phyloP scores from a whole-genome alignment of 805 yeast genomes.

The Ogataea methanolica region DNA sequence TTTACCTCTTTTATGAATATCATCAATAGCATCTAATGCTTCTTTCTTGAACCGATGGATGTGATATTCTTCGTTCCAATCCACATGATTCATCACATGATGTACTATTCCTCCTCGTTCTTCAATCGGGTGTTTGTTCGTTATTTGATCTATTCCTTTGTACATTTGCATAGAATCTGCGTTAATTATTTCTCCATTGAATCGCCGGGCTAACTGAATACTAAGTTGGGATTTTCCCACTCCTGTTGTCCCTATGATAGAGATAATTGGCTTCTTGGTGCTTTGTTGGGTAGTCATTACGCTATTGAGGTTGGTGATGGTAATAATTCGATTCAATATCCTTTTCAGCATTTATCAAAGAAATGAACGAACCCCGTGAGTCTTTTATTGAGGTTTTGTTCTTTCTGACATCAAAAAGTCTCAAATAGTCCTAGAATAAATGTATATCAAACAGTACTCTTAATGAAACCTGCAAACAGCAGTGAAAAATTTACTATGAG shows the following conservation, averaged over 20 bases:
- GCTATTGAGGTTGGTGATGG: background rate
- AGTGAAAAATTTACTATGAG: too few species aligned
- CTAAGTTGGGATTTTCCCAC: constrained; percentile 91
- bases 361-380: background rate
- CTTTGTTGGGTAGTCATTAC: background rate
- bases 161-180: constrained; percentile 98
- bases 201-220: constrained; percentile 68
- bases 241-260: constrained; percentile 79
- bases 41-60: constrained; percentile 76
- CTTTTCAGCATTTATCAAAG: background rate
- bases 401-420: too few species aligned
- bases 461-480: too few species aligned
- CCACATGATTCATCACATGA: constrained; percentile 81
- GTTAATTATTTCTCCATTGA: constrained; percentile 86
- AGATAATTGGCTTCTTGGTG: constrained; percentile 17
- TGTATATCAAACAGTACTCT: too few species aligned
- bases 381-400: too few species aligned
- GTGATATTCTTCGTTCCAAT: constrained; percentile 77
- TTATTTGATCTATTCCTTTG: constrained; percentile 62
- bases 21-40: constrained; percentile 57
- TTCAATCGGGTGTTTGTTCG: constrained; percentile 84
- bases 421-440: too few species aligned
- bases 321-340: background rate
- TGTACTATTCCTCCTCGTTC: constrained; percentile 77
- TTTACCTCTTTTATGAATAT: constrained; percentile 63